phyloP scores from a whole-genome alignment of 768 basidiomycete species.

The Galerina marginata region DNA sequence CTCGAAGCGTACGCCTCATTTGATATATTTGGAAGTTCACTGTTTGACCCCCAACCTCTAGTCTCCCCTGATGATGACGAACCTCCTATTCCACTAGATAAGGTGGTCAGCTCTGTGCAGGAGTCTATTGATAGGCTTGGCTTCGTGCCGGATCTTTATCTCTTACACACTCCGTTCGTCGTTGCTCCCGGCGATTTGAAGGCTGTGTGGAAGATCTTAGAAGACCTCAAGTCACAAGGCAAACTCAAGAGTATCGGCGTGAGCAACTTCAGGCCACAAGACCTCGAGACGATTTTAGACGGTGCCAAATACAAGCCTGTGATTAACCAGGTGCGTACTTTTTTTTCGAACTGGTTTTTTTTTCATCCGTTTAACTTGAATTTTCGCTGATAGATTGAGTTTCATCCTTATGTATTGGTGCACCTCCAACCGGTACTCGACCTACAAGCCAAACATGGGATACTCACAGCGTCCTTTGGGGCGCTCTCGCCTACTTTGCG shows the following conservation, averaged over 20 bases:
- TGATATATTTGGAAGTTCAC: background rate
- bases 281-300: slow-evolving; percentile 47
- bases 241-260: slow-evolving; percentile 52
- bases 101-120: slow-evolving; percentile 47
- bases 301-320: slow-evolving; percentile 54
- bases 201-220: slow-evolving; percentile 55
- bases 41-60: slow-evolving; percentile 1
- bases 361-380: too few relatives aligned
- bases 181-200: slow-evolving; percentile 30
- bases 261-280: slow-evolving; percentile 54
- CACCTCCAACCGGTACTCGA: slow-evolving; percentile 40
- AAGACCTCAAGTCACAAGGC: slow-evolving; percentile 49
- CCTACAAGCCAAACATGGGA: slow-evolving; percentile 41
- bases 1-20: slow-evolving; percentile 37
- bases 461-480: slow-evolving; percentile 43
- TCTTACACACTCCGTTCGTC: slow-evolving; percentile 52
- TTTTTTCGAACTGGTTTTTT: too few relatives aligned
- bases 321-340: slow-evolving; percentile 51
- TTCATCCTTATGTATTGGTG: slow-evolving; percentile 38
- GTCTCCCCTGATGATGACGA: slow-evolving; percentile 19
- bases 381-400: slow-evolving; percentile 34
- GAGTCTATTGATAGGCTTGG: slow-evolving; percentile 53
- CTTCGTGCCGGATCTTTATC: slow-evolving; percentile 55
- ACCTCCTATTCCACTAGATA: slow-evolving; percentile 28
- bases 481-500: slow-evolving; percentile 42